phyloP scores from a whole-genome alignment of 208 protist genomes.

The Leishmania martiniquensis region DNA sequence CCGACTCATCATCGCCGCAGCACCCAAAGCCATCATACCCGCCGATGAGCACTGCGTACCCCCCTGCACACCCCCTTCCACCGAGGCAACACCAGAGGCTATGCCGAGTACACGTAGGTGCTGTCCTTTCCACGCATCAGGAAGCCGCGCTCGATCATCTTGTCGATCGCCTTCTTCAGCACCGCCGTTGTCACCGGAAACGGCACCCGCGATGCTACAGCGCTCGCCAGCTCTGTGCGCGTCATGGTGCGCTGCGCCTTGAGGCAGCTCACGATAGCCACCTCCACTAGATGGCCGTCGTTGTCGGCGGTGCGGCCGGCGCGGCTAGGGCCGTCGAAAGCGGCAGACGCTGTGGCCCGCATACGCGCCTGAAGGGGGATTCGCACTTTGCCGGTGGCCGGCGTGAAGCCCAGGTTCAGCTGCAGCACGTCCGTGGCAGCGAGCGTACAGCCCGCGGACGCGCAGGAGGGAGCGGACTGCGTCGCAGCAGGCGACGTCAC shows the following conservation, averaged over 20 bases:
- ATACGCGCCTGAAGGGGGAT: conserved; percentile 40
- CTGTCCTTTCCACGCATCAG: conserved; percentile 79
- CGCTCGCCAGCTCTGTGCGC: conserved; percentile 88
- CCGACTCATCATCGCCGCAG: background rate
- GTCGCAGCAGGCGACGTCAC: background rate
- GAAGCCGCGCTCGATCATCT: conserved; percentile 95
- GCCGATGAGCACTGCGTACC: background rate
- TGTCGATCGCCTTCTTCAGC: conserved; percentile 95
- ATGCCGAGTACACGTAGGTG: conserved; percentile 93
- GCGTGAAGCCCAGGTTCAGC: conserved; percentile 50
- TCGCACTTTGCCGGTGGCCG: conserved; percentile 35
- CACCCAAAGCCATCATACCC: background rate
- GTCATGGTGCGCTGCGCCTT: conserved; percentile 79
- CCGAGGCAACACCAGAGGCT: conserved; percentile 13
- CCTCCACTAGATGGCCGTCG: conserved; percentile 89
- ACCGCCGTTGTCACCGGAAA: conserved; percentile 84
- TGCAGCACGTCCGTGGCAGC: conserved; percentile 37
- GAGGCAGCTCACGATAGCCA: conserved; percentile 94
- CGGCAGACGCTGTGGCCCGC: conserved; percentile 12
- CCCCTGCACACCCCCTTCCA: background rate
- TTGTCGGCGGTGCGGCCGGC: conserved; percentile 44
- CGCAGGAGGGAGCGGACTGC: background rate
- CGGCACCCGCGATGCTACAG: conserved; percentile 73
- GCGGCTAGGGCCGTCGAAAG: conserved; percentile 18
- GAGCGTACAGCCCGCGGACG: conserved; percentile 3